phyloP scores from a whole-genome alignment of 2,329 filamentous ascomycete species.

The Penicillium freii region DNA sequence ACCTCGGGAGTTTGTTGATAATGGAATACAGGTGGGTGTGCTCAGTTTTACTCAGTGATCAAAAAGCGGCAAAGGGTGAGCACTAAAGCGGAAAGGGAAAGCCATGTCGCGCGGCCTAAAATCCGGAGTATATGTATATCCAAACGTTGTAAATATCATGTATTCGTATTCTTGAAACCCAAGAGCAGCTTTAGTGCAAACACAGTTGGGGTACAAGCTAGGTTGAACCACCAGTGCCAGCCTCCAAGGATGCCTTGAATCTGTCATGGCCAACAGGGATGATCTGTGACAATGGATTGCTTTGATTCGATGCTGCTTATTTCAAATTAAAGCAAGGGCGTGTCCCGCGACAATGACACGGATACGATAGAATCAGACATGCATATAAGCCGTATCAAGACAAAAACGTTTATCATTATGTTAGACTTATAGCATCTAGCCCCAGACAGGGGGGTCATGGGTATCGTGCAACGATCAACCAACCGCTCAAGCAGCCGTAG shows the following conservation, averaged over 20 bases:
- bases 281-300: not conserved
- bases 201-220: not conserved
- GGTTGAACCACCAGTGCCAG: not conserved
- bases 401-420: conserved; percentile 21
- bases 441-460: conserved; percentile 14
- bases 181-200: not conserved
- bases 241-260: not conserved
- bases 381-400: conserved; percentile 9
- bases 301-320: not conserved
- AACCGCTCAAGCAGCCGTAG: conserved; percentile 18
- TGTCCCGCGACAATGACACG: not conserved
- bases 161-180: not conserved
- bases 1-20: too few relatives aligned
- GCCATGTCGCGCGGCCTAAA: too few relatives aligned
- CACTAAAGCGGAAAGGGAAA: too few relatives aligned
- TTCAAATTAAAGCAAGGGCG: not conserved
- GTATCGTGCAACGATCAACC: conserved; percentile 19
- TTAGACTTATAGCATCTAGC: conserved; percentile 15
- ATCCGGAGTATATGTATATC: not conserved
- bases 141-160: not conserved
- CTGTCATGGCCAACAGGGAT: not conserved
- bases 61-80: too few relatives aligned
- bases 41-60: too few relatives aligned
- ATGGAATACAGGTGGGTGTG: too few relatives aligned
- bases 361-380: not conserved